Conservation (phyloP, 495 filamentous ascomycete species). For the Neurospora sp. region DNA sequence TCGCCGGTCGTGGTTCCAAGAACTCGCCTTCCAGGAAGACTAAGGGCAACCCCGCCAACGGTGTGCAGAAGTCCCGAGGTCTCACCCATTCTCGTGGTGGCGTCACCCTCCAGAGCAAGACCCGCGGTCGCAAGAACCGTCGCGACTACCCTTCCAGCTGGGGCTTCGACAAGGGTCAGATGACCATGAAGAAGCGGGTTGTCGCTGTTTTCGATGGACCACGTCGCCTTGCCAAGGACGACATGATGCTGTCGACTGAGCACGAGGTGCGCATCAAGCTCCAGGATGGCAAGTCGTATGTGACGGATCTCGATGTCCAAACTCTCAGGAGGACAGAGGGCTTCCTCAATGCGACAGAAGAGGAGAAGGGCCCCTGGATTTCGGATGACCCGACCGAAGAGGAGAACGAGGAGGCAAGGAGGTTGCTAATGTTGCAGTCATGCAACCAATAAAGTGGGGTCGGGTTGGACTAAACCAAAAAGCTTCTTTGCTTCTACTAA, state of each 20-base stretch:
- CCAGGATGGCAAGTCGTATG: slow-evolving; percentile 59
- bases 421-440: not conserved
- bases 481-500: not conserved
- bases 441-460: not conserved
- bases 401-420: slow-evolving; percentile 19
- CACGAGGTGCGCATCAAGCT: slow-evolving; percentile 86
- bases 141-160: slow-evolving; percentile 88
- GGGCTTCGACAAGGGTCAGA: slow-evolving; percentile 82
- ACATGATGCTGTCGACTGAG: slow-evolving; percentile 96
- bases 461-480: not conserved
- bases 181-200: slow-evolving; percentile 96
- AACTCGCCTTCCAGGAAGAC: slow-evolving; percentile 21
- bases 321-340: slow-evolving; percentile 80
- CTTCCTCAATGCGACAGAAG: slow-evolving; percentile 61
- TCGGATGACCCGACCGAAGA: slow-evolving; percentile 42
- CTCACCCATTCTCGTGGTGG: slow-evolving; percentile 54
- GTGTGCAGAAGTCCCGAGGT: slow-evolving; percentile 45
- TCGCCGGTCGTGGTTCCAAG: slow-evolving; percentile 17
- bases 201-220: slow-evolving; percentile 86
- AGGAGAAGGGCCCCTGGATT: slow-evolving; percentile 78
- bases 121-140: slow-evolving; percentile 64
- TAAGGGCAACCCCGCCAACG: slow-evolving; percentile 38
- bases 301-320: slow-evolving; percentile 90
- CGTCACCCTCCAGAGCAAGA: slow-evolving; percentile 49
- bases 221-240: slow-evolving; percentile 87